phyloP scores from a whole-genome alignment of 2,329 filamentous ascomycete species.

The Epichloe gansuensis region DNA sequence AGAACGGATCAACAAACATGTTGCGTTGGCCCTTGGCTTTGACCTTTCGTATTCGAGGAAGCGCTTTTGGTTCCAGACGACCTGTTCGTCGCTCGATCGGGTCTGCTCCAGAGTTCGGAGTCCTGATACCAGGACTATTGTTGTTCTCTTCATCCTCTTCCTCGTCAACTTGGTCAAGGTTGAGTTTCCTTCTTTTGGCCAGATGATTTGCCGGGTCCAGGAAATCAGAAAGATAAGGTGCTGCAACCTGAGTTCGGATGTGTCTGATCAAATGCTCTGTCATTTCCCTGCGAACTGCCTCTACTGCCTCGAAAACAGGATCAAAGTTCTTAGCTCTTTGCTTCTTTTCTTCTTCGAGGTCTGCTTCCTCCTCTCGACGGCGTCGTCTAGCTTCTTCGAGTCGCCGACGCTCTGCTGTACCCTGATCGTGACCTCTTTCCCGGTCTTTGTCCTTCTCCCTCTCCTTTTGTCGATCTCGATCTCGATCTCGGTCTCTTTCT shows the following conservation, averaged over 20 bases:
- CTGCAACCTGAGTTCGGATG: slow-evolving; percentile 77
- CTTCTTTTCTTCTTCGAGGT: slow-evolving; percentile 81
- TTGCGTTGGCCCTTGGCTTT: slow-evolving; percentile 45
- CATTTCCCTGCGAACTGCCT: slow-evolving; percentile 68
- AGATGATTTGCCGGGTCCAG: slow-evolving; percentile 72
- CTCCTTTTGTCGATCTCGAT: neutral
- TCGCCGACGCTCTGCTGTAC: slow-evolving; percentile 28
- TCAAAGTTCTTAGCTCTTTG: slow-evolving; percentile 80
- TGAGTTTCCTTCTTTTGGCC: slow-evolving; percentile 67
- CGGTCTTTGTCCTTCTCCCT: slow-evolving; percentile 2
- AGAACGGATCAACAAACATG: slow-evolving; percentile 57
- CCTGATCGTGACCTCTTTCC: slow-evolving; percentile 4
- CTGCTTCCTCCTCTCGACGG: slow-evolving; percentile 63
- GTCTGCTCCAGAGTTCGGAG: slow-evolving; percentile 51
- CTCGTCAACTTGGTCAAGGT: slow-evolving; percentile 57
- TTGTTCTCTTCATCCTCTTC: slow-evolving; percentile 45
- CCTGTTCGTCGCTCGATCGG: slow-evolving; percentile 48
- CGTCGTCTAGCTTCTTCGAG: slow-evolving; percentile 54
- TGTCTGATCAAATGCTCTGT: slow-evolving; percentile 79
- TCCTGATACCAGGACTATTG: slow-evolving; percentile 51
- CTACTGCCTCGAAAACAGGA: slow-evolving; percentile 73
- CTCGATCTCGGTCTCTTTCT: slow-evolving; percentile 11
- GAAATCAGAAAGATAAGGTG: slow-evolving; percentile 66
- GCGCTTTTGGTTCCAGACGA: slow-evolving; percentile 43
- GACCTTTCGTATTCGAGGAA: slow-evolving; percentile 65